phyloP scores from a whole-genome alignment of 2,329 filamentous ascomycete species.

The Botrytis elliptica region DNA sequence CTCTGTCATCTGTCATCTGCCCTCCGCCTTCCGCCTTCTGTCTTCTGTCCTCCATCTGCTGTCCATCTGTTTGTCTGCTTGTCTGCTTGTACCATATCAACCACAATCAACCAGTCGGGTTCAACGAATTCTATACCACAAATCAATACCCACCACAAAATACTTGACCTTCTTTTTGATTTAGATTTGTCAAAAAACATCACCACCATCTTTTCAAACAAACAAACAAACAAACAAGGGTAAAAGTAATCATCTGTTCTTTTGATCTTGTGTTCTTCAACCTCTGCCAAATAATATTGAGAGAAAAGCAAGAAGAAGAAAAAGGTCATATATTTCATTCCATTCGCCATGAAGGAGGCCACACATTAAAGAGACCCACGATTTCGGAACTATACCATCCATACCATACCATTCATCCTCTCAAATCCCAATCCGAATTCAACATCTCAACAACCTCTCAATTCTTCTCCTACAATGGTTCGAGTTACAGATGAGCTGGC shows the following conservation, averaged over 20 bases:
- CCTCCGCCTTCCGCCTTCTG: too few species aligned
- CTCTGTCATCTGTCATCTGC: background rate
- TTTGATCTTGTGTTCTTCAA: background rate
- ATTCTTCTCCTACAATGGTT: constrained; percentile 65
- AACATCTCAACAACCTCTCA: constrained; percentile 30
- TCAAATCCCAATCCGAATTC: constrained; percentile 20
- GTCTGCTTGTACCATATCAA: background rate
- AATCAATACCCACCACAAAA: background rate
- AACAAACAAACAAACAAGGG: background rate
- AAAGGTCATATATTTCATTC: constrained; percentile 4
- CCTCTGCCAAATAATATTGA: background rate
- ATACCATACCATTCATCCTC: constrained; percentile 15
- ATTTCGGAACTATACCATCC: constrained; percentile 5
- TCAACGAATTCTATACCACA: background rate
- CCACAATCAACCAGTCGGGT: constrained; percentile 4
- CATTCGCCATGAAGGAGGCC: constrained; percentile 17
- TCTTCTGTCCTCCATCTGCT: background rate
- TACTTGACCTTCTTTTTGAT: background rate
- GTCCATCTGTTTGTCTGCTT: background rate
- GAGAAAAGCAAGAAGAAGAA: background rate
- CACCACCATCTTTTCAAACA: background rate
- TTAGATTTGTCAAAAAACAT: background rate
- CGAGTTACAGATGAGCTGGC: constrained; percentile 74
- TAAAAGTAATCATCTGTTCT: background rate
- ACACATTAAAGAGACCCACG: constrained; percentile 18